Evolutionary conservation across 2,329 filamentous ascomycete species (phyloP).

Genomic region (Onygenales sp.): DNA sequence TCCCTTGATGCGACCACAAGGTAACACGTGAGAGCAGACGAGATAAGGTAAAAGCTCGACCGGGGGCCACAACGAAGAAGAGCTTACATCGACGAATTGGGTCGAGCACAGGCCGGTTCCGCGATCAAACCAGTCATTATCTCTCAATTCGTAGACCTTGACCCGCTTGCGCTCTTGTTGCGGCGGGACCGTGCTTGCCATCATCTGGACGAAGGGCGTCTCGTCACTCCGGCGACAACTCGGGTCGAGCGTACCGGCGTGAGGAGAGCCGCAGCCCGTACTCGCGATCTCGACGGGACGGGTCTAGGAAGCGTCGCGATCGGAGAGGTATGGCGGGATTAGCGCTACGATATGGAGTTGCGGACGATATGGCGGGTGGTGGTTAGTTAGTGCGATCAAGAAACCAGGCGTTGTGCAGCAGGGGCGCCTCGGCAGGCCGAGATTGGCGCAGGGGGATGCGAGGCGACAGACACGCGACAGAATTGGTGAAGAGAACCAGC

Average conservation of each 20-base stretch:
- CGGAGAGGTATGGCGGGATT: no score
- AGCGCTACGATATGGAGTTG: no score
- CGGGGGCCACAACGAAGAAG: not conserved
- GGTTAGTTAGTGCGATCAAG: no score
- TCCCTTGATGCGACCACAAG: not conserved
- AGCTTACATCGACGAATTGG: constrained; percentile 59
- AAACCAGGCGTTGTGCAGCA: no score
- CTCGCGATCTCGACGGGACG: constrained; percentile 7
- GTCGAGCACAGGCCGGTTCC: constrained; percentile 93
- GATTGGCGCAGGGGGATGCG: no score
- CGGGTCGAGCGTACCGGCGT: constrained; percentile 25
- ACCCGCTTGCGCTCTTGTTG: constrained; percentile 56
- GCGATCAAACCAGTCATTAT: constrained; percentile 98
- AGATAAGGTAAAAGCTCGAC: not conserved
- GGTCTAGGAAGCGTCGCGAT: no score
- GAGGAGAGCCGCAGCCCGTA: constrained; percentile 17
- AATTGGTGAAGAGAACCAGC: no score
- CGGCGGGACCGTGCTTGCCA: constrained; percentile 40
- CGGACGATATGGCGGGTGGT: no score
- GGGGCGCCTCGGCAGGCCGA: no score
- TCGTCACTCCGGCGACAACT: constrained; percentile 30
- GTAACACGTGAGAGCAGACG: not conserved
- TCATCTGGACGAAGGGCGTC: constrained; percentile 29
- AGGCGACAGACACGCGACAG: no score
- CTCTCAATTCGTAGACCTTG: constrained; percentile 96